These are phyloP conservation scores for Hanseniaspora singularis DNA, from an alignment of 805 yeast genomes.

Conservation along the genomic window DNA sequence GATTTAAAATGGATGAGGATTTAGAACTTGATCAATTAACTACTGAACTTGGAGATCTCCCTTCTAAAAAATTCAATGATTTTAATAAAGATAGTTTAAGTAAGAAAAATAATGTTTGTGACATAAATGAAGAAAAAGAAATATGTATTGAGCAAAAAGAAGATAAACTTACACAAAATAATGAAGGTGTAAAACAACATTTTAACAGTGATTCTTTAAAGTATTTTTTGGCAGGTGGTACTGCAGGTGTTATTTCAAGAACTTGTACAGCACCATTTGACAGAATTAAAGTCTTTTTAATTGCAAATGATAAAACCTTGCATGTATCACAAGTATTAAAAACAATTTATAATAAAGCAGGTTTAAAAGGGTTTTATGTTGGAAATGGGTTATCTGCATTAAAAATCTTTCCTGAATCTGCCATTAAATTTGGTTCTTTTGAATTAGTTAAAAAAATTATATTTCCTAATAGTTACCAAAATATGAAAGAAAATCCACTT, in stretches of 20 bases:
- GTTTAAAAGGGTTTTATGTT: conserved; percentile 75
- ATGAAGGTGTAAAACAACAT: conserved; percentile 1
- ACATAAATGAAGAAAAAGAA: neutral
- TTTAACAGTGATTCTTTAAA: conserved; percentile 55
- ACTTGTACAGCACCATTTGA: conserved; percentile 97
- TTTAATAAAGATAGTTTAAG: conserved; percentile 46
- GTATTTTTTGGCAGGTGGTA: conserved; percentile 86
- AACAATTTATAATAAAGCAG: conserved; percentile 64
- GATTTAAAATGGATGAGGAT: conserved; percentile 16
- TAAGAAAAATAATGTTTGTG: neutral
- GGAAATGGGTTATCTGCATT: conserved; percentile 91
- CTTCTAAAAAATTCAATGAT: conserved; percentile 5
- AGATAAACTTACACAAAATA: neutral
- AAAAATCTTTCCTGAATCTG: conserved; percentile 93
- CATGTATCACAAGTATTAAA: conserved; percentile 58
- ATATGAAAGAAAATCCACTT: conserved; percentile 53
- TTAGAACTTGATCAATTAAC: conserved; percentile 13
- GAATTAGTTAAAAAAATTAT: conserved; percentile 77
- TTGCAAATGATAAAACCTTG: conserved; percentile 56
- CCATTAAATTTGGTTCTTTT: conserved; percentile 93
- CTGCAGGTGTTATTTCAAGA: conserved; percentile 90
- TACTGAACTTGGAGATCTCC: conserved; percentile 2
- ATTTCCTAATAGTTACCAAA: conserved; percentile 57
- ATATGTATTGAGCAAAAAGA: neutral
- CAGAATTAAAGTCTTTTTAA: conserved; percentile 81